These are phyloP conservation scores for Melaleuca quinquenervia DNA, from an alignment of 345 rosid genomes.

Conservation along the genomic window DNA sequence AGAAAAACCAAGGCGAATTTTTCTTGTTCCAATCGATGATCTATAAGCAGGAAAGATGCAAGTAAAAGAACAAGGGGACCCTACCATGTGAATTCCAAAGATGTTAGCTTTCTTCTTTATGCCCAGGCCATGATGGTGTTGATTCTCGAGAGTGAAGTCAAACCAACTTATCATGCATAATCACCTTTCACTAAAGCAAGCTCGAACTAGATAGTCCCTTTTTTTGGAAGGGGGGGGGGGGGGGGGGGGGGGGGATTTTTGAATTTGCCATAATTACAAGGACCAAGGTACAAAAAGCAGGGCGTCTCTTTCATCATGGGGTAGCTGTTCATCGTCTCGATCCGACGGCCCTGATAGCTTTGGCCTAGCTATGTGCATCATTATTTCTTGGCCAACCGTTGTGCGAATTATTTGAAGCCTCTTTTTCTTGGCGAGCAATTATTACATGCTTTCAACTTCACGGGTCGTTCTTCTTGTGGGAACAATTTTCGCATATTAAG, in stretches of 20 bases:
- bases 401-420: background rate
- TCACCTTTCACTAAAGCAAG: background rate
- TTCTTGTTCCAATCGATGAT: background rate
- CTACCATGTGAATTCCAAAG: slow-evolving; percentile 17
- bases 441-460: background rate
- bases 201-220: background rate
- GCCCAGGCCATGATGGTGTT: slow-evolving; percentile 4
- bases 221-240: too few species aligned
- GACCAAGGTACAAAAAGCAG: background rate
- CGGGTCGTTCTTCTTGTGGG: background rate
- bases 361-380: background rate
- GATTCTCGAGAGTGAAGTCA: slow-evolving; percentile 9
- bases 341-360: background rate
- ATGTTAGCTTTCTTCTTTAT: background rate
- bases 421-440: background rate
- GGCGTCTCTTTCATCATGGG: background rate
- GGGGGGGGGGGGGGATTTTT: background rate
- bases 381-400: background rate
- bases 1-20: background rate
- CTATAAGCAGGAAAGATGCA: background rate
- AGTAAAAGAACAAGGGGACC: background rate
- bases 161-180: background rate
- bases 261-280: background rate
- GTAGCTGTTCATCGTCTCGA: background rate
- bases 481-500: background rate